These are phyloP conservation scores for Hyphopichia burtonii DNA, from an alignment of 1,139 yeast genomes.

Conservation along the genomic window DNA sequence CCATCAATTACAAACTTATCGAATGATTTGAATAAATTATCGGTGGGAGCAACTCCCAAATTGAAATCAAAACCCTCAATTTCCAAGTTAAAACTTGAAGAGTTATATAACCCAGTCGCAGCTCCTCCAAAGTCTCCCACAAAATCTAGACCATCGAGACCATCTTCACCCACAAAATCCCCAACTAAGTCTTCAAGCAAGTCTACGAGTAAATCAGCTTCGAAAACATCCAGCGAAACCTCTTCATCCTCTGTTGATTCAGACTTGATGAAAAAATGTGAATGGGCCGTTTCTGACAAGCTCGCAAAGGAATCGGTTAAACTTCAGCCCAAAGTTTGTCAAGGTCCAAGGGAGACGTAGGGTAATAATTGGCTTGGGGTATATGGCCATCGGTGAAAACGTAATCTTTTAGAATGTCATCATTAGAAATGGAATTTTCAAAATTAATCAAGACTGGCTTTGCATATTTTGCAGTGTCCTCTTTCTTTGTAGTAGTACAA, in stretches of 20 bases:
- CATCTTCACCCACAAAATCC: neutral
- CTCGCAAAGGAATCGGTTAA: constrained; percentile 14
- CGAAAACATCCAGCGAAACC: too few relatives aligned
- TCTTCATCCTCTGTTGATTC: too few relatives aligned
- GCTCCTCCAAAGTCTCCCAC: constrained; percentile 16
- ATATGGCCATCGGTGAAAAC: constrained; percentile 6
- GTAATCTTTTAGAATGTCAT: constrained; percentile 2
- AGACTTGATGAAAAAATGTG: constrained; percentile 32
- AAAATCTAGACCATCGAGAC: neutral
- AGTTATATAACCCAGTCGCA: constrained; percentile 24
- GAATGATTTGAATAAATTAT: too few relatives aligned
- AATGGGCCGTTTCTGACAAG: constrained; percentile 23
- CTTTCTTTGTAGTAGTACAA: too few relatives aligned
- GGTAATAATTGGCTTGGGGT: constrained; percentile 1
- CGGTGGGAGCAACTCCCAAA: constrained; percentile 7
- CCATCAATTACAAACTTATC: too few relatives aligned
- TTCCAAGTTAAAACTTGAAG: constrained; percentile 21
- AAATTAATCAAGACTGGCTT: too few relatives aligned
- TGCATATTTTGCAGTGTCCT: too few relatives aligned
- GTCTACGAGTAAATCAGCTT: too few relatives aligned
- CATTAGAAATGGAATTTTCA: neutral
- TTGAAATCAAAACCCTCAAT: neutral
- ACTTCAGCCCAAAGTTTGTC: neutral
- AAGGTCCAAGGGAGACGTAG: neutral
- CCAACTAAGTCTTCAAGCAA: too few relatives aligned